Percentiles rank a stretch among this genome's conserved stretches.
phyloP scores from a whole-genome alignment of 78 protist species.

The Speleostelium caveatum region DNA sequence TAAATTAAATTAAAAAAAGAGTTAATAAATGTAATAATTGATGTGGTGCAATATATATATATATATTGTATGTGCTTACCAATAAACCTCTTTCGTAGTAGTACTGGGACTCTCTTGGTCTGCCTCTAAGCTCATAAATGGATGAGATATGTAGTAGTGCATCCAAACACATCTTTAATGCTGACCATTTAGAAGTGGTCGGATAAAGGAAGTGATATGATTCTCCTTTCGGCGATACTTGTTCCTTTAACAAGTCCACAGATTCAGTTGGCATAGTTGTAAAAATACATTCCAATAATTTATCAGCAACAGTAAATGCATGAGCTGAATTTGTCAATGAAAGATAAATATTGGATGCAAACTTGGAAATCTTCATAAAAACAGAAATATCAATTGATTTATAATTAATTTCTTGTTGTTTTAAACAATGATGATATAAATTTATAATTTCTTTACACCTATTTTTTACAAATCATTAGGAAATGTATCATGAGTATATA shows the following conservation, averaged over 20 bases:
- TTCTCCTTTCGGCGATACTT: background rate
- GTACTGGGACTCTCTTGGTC: conserved; percentile 70
- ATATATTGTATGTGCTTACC: too few relatives aligned
- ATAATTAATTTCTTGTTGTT: background rate
- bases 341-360: conserved; percentile 40
- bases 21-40: background rate
- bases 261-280: conserved; percentile 51
- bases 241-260: conserved; percentile 19
- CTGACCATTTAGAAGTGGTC: conserved; percentile 48
- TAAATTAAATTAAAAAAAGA: background rate
- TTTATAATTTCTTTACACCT: conserved; percentile 23
- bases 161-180: conserved; percentile 34
- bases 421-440: conserved; percentile 12
- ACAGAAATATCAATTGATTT: conserved; percentile 13
- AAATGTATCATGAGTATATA: too few relatives aligned
- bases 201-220: background rate
- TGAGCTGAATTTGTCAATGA: conserved; percentile 34
- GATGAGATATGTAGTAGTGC: conserved; percentile 52
- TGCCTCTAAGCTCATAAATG: conserved; percentile 68
- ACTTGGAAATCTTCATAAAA: conserved; percentile 6
- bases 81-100: conserved; percentile 62
- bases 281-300: conserved; percentile 19
- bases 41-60: background rate
- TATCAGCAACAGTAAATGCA: conserved; percentile 43
- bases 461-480: too few relatives aligned